phyloP scores from a whole-genome alignment of 495 filamentous ascomycete species.

The Trichoderma gamsii region DNA sequence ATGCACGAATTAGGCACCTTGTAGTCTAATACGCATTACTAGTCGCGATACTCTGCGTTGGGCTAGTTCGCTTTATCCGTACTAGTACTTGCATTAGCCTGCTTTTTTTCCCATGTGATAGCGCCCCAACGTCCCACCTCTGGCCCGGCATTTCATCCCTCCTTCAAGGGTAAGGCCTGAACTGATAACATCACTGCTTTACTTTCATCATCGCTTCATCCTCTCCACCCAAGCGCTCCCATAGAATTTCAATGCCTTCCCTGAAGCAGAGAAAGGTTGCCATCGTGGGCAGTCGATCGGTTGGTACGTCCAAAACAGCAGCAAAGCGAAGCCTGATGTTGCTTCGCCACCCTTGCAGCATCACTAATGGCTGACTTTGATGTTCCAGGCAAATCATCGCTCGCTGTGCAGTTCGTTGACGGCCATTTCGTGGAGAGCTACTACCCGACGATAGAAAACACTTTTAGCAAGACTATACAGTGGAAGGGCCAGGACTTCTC shows the following conservation, averaged over 20 bases:
- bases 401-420: conserved; percentile 96
- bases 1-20: too few species aligned
- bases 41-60: too few species aligned
- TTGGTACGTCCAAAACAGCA: conserved; percentile 58
- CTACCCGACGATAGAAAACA: conserved; percentile 99
- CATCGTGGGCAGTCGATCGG: conserved; percentile 93
- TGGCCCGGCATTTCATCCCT: not conserved
- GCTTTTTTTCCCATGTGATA: not conserved
- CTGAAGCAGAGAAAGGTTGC: conserved; percentile 97
- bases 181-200: not conserved
- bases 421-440: conserved; percentile 98
- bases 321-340: conserved; percentile 2
- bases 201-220: not conserved
- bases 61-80: not conserved
- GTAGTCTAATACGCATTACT: too few species aligned
- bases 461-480: conserved; percentile 90
- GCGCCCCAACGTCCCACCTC: not conserved
- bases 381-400: conserved; percentile 82
- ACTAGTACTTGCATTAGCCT: not conserved
- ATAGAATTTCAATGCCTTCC: conserved; percentile 55
- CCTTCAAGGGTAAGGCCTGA: not conserved
- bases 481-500: conserved; percentile 88
- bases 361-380: conserved; percentile 14
- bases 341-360: conserved; percentile 19
- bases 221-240: not conserved